phyloP scores from a whole-genome alignment of 2,329 filamentous ascomycete genomes.

The Lasiodiplodia theobromae region DNA sequence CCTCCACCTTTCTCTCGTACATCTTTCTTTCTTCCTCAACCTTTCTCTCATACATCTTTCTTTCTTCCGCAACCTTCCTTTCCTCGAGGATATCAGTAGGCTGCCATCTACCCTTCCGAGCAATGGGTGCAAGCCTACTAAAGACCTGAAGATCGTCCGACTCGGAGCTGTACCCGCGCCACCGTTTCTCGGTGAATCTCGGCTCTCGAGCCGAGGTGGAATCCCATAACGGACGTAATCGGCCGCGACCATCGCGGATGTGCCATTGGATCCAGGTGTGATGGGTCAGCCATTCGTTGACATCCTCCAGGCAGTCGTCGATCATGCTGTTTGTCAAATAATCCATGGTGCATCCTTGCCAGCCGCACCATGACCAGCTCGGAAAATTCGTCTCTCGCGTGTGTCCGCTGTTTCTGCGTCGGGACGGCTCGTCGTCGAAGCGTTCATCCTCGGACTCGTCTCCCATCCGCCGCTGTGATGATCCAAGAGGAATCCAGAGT shows the following conservation, averaged over 20 bases:
- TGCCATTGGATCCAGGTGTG: conserved; percentile 50
- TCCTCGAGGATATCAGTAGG: no score
- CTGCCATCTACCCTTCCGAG: no score
- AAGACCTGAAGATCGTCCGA: no score
- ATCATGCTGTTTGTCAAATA: conserved; percentile 28
- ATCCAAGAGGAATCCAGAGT: conserved; percentile 37
- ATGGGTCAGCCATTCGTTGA: conserved; percentile 43
- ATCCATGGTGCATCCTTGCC: conserved; percentile 32
- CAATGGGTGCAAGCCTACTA: no score
- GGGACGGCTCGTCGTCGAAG: not conserved
- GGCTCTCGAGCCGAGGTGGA: not conserved
- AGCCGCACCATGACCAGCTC: conserved; percentile 49
- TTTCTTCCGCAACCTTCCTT: no score
- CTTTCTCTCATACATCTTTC: no score
- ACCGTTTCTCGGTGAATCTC: not conserved
- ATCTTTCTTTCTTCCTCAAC: no score
- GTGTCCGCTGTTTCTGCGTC: not conserved
- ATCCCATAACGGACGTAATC: not conserved
- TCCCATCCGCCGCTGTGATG: not conserved
- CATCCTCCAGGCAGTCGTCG: conserved; percentile 37
- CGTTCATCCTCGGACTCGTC: not conserved
- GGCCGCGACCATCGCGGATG: conserved; percentile 42
- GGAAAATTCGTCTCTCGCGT: conserved; percentile 37
- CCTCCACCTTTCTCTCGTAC: no score
- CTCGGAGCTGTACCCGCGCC: not conserved